These are phyloP conservation scores for Sugiyamaella japonica DNA, from an alignment of 1,139 yeast genomes.

Conservation along the genomic window DNA sequence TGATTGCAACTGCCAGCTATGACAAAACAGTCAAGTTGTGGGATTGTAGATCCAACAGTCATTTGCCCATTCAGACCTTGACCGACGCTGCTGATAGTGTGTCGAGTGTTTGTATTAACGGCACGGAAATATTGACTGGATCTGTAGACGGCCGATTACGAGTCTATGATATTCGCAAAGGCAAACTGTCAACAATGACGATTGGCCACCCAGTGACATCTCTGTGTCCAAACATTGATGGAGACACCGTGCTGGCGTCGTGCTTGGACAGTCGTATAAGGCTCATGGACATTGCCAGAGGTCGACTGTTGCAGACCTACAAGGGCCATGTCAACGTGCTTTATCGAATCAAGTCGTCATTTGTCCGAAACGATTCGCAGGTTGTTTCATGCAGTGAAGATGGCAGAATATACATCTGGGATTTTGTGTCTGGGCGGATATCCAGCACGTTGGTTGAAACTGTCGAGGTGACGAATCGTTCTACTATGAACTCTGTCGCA, in stretches of 20 bases:
- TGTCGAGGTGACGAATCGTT: background rate
- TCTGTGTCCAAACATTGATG: constrained; percentile 27
- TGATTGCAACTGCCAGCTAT: constrained; percentile 39
- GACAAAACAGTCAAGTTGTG: constrained; percentile 42
- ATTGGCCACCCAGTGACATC: constrained; percentile 39
- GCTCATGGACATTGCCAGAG: constrained; percentile 34
- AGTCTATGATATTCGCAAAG: constrained; percentile 39
- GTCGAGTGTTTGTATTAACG: constrained; percentile 33
- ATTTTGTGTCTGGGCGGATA: constrained; percentile 61
- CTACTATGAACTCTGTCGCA: constrained; percentile 4
- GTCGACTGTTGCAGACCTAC: constrained; percentile 33
- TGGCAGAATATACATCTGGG: constrained; percentile 88
- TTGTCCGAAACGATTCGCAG: constrained; percentile 58
- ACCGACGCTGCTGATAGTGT: constrained; percentile 42
- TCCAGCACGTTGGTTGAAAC: constrained; percentile 11
- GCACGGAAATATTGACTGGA: constrained; percentile 37
- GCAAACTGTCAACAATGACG: constrained; percentile 34
- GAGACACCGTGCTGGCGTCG: constrained; percentile 33
- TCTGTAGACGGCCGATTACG: constrained; percentile 41
- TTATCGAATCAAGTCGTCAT: constrained; percentile 32
- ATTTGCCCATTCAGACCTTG: constrained; percentile 39
- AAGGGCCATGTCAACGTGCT: constrained; percentile 36
- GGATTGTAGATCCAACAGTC: constrained; percentile 36
- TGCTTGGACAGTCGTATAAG: constrained; percentile 35
- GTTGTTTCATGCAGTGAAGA: constrained; percentile 87